These are phyloP conservation scores for Myxozyma nipponensis DNA, from an alignment of 805 yeast species.

Conservation along the genomic window DNA sequence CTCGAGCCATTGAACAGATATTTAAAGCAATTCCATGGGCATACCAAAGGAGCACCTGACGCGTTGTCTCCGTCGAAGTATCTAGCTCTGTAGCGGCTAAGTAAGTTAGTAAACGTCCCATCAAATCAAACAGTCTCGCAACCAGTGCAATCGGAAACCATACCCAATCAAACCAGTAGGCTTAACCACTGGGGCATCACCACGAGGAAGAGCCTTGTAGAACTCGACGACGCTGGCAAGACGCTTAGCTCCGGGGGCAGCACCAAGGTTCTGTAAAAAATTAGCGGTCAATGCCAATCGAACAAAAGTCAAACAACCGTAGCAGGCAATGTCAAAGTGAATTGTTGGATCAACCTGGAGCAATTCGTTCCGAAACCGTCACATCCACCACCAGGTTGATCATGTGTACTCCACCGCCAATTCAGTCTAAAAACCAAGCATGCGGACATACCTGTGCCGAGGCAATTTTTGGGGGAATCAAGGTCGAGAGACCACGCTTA, in stretches of 20 bases:
- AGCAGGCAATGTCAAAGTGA: too few species aligned
- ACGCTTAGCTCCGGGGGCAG: constrained; percentile 95
- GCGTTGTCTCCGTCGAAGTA: constrained; percentile 82
- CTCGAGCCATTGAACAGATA: constrained; percentile 1
- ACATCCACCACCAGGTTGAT: neutral
- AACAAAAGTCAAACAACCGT: neutral
- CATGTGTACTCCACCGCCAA: too few species aligned
- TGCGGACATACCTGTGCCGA: constrained; percentile 80
- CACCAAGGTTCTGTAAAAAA: constrained; percentile 67
- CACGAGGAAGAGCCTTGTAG: constrained; percentile 95
- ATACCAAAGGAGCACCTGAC: constrained; percentile 66
- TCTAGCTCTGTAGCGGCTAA: constrained; percentile 62
- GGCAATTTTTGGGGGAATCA: constrained; percentile 98
- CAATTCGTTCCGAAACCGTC: neutral
- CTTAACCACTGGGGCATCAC: constrained; percentile 69
- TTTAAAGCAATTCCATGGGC: constrained; percentile 9
- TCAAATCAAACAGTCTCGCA: neutral
- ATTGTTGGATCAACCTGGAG: too few species aligned
- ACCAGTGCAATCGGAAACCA: neutral
- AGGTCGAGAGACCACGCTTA: constrained; percentile 90
- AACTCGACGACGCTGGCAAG: constrained; percentile 91
- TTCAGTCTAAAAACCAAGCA: too few species aligned
- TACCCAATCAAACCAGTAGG: constrained; percentile 41
- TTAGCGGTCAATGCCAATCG: neutral
- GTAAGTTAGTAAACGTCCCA: neutral